Conservation (phyloP, 306 rosid genomes). For the Astragalus glycyphyllos region DNA sequence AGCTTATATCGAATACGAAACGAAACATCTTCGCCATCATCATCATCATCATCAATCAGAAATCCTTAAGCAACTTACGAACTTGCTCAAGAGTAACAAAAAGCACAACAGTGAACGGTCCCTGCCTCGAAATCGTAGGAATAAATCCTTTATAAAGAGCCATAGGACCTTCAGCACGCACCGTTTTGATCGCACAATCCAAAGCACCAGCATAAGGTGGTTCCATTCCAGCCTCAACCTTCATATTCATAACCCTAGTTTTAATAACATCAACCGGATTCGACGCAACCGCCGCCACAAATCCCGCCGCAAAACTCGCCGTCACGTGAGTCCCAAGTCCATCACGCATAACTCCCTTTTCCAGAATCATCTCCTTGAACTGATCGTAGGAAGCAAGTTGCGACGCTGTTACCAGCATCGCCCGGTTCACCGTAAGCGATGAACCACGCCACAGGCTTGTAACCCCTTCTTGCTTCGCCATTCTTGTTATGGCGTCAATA, state of each 20-base stretch:
- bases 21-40: slow-evolving; percentile 32
- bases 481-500: slow-evolving; percentile 63
- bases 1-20: neutral
- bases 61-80: slow-evolving; percentile 75
- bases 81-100: slow-evolving; percentile 84
- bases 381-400: slow-evolving; percentile 79
- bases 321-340: slow-evolving; percentile 86
- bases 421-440: slow-evolving; percentile 76
- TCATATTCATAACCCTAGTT: slow-evolving; percentile 87
- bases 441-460: slow-evolving; percentile 81
- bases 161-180: slow-evolving; percentile 76
- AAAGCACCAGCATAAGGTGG: slow-evolving; percentile 73
- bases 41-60: slow-evolving; percentile 48
- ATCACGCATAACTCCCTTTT: slow-evolving; percentile 59
- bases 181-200: slow-evolving; percentile 73
- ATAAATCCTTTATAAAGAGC: slow-evolving; percentile 76
- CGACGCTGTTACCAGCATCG: slow-evolving; percentile 84
- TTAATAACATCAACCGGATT: slow-evolving; percentile 83
- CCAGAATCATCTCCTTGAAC: slow-evolving; percentile 67
- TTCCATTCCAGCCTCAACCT: slow-evolving; percentile 64
- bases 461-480: slow-evolving; percentile 67
- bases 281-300: slow-evolving; percentile 77
- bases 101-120: slow-evolving; percentile 78
- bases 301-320: slow-evolving; percentile 80
- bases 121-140: slow-evolving; percentile 84